A percentile compares a stretch with the other conserved stretches of the same genome.
Conservation (phyloP, 2,329 filamentous ascomycete species). For the Pestalotiopsis sp. region DNA sequence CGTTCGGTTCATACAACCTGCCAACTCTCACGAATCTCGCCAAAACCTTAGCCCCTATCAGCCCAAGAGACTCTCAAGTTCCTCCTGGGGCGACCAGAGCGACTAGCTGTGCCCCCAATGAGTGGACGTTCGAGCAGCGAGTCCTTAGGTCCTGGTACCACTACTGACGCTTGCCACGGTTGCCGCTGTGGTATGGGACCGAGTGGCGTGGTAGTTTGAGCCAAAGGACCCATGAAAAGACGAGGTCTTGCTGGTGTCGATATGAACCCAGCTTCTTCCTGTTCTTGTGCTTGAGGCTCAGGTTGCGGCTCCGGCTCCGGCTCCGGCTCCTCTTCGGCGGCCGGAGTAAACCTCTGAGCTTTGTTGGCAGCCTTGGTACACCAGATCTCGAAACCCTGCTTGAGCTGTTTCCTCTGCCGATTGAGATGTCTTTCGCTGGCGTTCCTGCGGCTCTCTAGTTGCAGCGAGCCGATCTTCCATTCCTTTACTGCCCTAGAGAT, state of each 20-base stretch:
- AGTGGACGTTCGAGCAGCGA: conserved; percentile 28
- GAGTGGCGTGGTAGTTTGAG: conserved; percentile 33
- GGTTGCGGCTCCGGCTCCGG: too few species aligned
- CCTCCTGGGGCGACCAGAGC: conserved; percentile 22
- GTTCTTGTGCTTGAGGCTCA: conserved; percentile 24
- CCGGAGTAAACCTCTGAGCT: conserved; percentile 5
- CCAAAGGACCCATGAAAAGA: conserved; percentile 28
- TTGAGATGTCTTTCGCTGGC: conserved; percentile 32
- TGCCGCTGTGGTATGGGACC: conserved; percentile 29
- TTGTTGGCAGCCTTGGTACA: conserved; percentile 29
- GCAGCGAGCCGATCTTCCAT: conserved; percentile 33
- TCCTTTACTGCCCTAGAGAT: conserved; percentile 27
- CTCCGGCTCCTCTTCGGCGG: conserved; percentile 21
- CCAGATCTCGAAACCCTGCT: conserved; percentile 32
- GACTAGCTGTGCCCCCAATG: conserved; percentile 22
- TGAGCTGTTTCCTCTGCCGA: conserved; percentile 28
- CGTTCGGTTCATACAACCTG: background rate
- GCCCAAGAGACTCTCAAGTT: conserved; percentile 35
- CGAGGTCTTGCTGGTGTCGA: conserved; percentile 34
- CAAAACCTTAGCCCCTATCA: background rate
- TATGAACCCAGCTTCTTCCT: conserved; percentile 23
- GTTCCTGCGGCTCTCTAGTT: conserved; percentile 29
- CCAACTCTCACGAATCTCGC: background rate
- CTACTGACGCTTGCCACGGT: conserved; percentile 20
- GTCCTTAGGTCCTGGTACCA: conserved; percentile 16